phyloP scores from a whole-genome alignment of 2,329 filamentous ascomycete genomes.

The Talaromyces islandicus region DNA sequence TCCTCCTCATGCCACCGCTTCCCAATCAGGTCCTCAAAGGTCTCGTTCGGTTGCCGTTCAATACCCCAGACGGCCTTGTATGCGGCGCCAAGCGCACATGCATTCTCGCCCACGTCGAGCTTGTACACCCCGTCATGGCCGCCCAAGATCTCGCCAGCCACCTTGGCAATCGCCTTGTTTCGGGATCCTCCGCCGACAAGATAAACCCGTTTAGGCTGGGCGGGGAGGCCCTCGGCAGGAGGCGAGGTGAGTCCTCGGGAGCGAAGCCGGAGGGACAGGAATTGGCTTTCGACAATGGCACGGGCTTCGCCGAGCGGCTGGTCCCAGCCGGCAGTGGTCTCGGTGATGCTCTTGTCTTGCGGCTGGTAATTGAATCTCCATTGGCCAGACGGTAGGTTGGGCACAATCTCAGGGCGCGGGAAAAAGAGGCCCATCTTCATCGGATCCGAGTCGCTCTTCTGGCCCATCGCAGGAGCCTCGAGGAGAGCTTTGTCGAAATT shows the following conservation, averaged over 20 bases:
- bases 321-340: conserved; percentile 49
- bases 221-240: conserved; percentile 55
- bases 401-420: conserved; percentile 89
- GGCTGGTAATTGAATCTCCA: conserved; percentile 69
- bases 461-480: conserved; percentile 62
- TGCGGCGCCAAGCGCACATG: conserved; percentile 86
- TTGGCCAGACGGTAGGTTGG: conserved; percentile 77
- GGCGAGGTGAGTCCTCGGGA: conserved; percentile 67
- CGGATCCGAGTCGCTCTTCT: conserved; percentile 47
- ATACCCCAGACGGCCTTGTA: conserved; percentile 96
- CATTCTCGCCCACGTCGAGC: conserved; percentile 90
- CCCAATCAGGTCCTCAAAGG: conserved; percentile 83
- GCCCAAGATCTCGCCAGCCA: conserved; percentile 82
- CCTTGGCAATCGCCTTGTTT: conserved; percentile 80
- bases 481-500: conserved; percentile 71
- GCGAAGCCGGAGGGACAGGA: conserved; percentile 82
- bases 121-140: conserved; percentile 85
- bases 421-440: conserved; percentile 93
- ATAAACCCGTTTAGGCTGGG: conserved; percentile 85
- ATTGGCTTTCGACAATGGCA: conserved; percentile 88
- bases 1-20: conserved; percentile 78
- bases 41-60: conserved; percentile 62
- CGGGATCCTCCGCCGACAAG: conserved; percentile 87
- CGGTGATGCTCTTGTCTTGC: conserved; percentile 46
- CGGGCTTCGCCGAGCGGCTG: conserved; percentile 68